A percentile compares a stretch with the other conserved stretches of the same genome.
Conservation (phyloP, 169 alveolate genomes). For the Eimeria praecox region DNA sequence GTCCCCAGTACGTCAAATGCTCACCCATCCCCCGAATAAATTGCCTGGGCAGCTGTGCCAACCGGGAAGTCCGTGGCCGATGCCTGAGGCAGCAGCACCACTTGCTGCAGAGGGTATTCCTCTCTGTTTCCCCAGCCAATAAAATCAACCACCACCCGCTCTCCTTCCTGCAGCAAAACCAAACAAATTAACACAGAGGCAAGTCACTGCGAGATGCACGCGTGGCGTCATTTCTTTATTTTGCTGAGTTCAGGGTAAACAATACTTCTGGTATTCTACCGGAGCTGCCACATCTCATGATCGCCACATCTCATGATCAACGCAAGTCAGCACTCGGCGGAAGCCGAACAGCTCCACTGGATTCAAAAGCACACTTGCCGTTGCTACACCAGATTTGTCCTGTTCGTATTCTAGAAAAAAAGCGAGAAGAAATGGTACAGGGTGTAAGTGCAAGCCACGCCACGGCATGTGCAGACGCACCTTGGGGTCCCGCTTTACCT, state of each 20-base stretch:
- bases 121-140: constrained; percentile 82
- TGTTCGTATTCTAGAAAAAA: not conserved
- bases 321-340: not conserved
- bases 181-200: not conserved
- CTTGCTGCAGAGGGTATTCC: constrained; percentile 79
- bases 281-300: not conserved
- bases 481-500: constrained; percentile 74
- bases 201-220: not conserved
- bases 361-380: not conserved
- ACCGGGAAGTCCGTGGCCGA: constrained; percentile 74
- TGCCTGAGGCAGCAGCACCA: constrained; percentile 79
- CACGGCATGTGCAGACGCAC: not conserved
- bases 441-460: not conserved
- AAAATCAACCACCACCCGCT: constrained; percentile 80
- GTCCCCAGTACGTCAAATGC: not conserved
- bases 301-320: not conserved
- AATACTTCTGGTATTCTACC: not conserved
- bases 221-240: not conserved
- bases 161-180: constrained; percentile 75
- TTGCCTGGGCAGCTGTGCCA: constrained; percentile 80
- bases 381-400: not conserved
- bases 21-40: constrained; percentile 83
- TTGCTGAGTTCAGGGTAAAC: not conserved
- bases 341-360: not conserved
- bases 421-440: not conserved